Evolutionary conservation across 345 rosid genomes (phyloP).

Genomic region (Gossypium rotundifolium): DNA sequence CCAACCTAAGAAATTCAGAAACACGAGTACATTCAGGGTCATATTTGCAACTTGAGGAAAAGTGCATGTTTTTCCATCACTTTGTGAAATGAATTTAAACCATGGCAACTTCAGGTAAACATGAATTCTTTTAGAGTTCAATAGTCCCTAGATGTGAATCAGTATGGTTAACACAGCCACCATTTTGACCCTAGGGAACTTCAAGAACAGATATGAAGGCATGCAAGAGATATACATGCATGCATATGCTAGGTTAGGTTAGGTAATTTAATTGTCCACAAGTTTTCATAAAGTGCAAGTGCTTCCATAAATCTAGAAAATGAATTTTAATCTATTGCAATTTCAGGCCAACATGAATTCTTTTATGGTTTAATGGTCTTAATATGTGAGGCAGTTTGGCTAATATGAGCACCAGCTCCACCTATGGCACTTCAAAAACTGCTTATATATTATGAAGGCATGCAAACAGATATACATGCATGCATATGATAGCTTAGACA

Average conservation of each 20-base stretch:
- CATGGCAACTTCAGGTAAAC: neutral
- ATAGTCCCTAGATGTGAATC: neutral
- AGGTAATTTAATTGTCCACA: neutral
- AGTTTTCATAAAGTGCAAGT: neutral
- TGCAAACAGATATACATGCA: neutral
- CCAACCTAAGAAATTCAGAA: conserved; percentile 59
- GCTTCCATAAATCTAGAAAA: neutral
- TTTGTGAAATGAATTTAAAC: neutral
- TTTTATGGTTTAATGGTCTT: neutral
- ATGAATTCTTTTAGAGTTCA: neutral
- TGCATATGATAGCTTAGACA: neutral
- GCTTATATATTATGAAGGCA: neutral
- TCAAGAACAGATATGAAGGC: neutral
- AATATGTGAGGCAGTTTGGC: neutral
- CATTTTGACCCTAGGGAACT: neutral
- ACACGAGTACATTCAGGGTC: neutral
- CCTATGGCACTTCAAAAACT: neutral
- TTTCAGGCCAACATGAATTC: neutral
- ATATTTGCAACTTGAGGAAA: neutral
- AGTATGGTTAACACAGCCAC: neutral
- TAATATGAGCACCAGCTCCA: neutral
- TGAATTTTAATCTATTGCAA: neutral
- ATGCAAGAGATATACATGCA: neutral
- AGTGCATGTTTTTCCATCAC: neutral
- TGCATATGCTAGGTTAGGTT: neutral